Base-by-base conservation (phyloP, 139 green algal genomes). In the Helicosporidium sp. region DNA sequence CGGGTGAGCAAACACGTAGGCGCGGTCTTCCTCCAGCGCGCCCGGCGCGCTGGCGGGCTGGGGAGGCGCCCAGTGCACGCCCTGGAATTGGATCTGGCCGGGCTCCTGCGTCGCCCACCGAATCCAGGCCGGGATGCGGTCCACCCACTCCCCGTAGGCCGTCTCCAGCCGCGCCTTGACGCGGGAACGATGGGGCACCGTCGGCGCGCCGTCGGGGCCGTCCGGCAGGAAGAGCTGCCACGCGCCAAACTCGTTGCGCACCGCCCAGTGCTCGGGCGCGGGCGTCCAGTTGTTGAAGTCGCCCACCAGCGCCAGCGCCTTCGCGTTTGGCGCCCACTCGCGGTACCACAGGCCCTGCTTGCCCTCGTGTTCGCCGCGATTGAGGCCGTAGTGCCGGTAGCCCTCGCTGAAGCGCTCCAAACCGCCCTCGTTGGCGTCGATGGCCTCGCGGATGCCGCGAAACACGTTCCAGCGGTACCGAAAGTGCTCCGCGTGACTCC, bases 281-380 rank as follows among this genome's bases (percentile, higher is more conserved):
- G 80, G 65, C 18, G 78, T 67, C 86, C 86, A 96, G 64, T 72
- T 60, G 62, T 96, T 96, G 79, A 91, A 96, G 45, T 93, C 80
- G 7, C 86, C 86, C n/a, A 96, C 66, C 28, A 96, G 76, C 5
- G 69, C 65, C 12, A 93, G 39, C 2, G 79, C 72, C 65, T 84
- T 75, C 6, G 77, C 75, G 1, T 69, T 74, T 1, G 83, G 83
- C 10, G 83, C 83, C 79, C 77, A 93, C 58, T 93, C 82, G 3
- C 76, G 46, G 70, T 91, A 94, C 75, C 73, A 86, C 44, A 89
- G 66, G 44, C 79, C 84, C 40, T 23, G 59, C 54, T 76, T 66
- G 46, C 83, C 83, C 22, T 89, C 64, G 33, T 76, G 56, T 58
- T 76, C 61, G 8, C 81, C 81, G 25, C 81, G 64, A 74, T 91